Conservation (phyloP, 2,329 filamentous ascomycete species). For the Myriangium duriaei region DNA sequence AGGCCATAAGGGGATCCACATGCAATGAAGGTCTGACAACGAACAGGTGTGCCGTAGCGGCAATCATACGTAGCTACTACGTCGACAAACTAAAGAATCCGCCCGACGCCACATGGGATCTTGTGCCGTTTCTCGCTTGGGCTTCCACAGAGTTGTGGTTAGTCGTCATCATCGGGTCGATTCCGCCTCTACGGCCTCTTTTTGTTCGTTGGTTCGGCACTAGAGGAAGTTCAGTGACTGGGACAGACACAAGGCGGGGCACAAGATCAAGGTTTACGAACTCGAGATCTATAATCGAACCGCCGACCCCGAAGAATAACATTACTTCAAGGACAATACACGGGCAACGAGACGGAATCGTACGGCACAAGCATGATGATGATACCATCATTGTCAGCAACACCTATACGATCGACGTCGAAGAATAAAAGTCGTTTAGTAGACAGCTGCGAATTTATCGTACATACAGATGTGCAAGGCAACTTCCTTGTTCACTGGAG, state of each 20-base stretch:
- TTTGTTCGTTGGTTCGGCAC: constrained; percentile 1
- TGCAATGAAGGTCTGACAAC: background rate
- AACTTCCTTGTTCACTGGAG: no score
- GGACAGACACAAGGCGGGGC: background rate
- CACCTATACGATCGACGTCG: constrained; percentile 6
- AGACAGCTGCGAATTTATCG: no score
- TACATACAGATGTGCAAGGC: no score
- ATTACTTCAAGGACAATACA: no score
- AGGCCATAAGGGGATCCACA: no score
- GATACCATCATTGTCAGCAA: constrained; percentile 7
- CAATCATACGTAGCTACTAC: background rate
- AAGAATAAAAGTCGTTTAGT: constrained; percentile 1
- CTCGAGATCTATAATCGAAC: no score
- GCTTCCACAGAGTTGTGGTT: constrained; percentile 4
- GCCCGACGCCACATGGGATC: constrained; percentile 2
- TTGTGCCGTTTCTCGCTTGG: background rate
- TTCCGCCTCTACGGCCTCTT: constrained; percentile 3
- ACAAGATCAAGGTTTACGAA: no score
- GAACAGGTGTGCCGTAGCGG: background rate
- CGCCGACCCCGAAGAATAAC: no score
- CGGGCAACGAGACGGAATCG: no score
- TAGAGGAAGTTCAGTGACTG: constrained; percentile 1
- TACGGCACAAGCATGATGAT: constrained; percentile 1
- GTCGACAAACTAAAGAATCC: background rate
- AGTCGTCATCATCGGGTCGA: constrained; percentile 3